These are phyloP conservation scores for Brassica carinata DNA, from an alignment of 345 rosid genomes.

Conservation along the genomic window DNA sequence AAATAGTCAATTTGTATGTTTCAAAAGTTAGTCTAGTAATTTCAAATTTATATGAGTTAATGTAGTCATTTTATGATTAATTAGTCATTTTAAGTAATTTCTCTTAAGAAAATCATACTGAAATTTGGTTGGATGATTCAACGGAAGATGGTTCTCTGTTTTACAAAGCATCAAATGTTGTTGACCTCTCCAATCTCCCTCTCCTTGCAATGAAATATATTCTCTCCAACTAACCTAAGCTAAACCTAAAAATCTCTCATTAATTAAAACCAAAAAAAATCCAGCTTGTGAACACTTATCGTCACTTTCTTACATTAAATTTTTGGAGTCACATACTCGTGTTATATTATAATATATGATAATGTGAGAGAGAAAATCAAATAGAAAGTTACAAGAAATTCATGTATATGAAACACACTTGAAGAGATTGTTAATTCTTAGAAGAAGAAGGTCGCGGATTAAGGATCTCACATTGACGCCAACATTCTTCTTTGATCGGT, in stretches of 20 bases:
- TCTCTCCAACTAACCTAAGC: too few species aligned
- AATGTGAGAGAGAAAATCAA: not conserved
- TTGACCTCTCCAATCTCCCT: too few species aligned
- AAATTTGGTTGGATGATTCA: too few species aligned
- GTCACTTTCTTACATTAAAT: not conserved
- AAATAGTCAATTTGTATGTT: not conserved
- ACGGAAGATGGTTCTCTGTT: too few species aligned
- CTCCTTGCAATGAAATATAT: too few species aligned
- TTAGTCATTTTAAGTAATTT: not conserved
- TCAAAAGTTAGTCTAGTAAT: not conserved
- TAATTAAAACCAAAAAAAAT: not conserved
- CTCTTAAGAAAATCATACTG: too few species aligned
- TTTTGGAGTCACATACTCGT: not conserved
- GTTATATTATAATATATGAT: not conserved
- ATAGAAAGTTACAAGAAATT: not conserved
- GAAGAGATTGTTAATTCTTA: not conserved
- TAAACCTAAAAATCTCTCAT: too few species aligned
- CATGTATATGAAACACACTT: not conserved
- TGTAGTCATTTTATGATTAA: too few species aligned
- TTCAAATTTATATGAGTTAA: not conserved
- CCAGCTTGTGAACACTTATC: not conserved
- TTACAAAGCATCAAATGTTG: too few species aligned
- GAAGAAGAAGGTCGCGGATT: not conserved
- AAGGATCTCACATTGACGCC: not conserved
- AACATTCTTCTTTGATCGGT: not conserved